Evolutionary conservation across 176 grass and related monocot species (phyloP).

Genomic region (Zoysia pacifica): DNA sequence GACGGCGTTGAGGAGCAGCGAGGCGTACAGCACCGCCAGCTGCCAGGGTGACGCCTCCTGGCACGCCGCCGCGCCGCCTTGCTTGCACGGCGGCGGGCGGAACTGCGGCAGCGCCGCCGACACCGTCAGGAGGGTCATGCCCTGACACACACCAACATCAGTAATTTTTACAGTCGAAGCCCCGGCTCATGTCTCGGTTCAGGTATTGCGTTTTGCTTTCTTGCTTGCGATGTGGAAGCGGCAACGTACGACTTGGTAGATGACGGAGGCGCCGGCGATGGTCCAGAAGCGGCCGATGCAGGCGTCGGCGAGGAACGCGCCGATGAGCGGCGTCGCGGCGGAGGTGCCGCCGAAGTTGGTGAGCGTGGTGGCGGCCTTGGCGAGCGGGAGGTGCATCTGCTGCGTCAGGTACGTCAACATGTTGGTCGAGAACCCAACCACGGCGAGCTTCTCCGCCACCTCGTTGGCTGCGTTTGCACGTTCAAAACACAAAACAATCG

Average conservation of each 20-base stretch:
- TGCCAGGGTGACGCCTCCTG: slow-evolving; percentile 66
- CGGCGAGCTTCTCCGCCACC: slow-evolving; percentile 82
- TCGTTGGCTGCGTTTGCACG: slow-evolving; percentile 56
- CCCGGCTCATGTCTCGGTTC: too few relatives aligned
- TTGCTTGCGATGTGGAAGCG: not conserved
- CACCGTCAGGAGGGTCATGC: slow-evolving; percentile 71
- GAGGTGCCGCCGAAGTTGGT: slow-evolving; percentile 78
- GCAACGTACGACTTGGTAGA: slow-evolving; percentile 62
- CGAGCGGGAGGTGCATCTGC: slow-evolving; percentile 75
- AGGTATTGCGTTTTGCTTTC: not conserved
- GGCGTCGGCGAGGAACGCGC: slow-evolving; percentile 83
- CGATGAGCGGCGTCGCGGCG: slow-evolving; percentile 69
- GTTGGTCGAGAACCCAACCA: slow-evolving; percentile 77
- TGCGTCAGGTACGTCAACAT: slow-evolving; percentile 84
- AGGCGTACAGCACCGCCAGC: slow-evolving; percentile 59
- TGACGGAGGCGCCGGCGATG: slow-evolving; percentile 59
- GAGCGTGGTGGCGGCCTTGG: slow-evolving; percentile 81
- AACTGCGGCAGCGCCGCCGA: slow-evolving; percentile 66
- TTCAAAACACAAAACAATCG: not conserved
- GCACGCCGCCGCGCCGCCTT: slow-evolving; percentile 21
- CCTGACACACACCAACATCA: slow-evolving; percentile 29
- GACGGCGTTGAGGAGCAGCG: slow-evolving; percentile 63
- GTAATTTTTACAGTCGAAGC: too few relatives aligned
- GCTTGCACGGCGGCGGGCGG: slow-evolving; percentile 54
- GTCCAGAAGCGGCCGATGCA: slow-evolving; percentile 80